These are phyloP conservation scores for Rosa hybrid DNA, from an alignment of 331 rosid species.

Conservation along the genomic window DNA sequence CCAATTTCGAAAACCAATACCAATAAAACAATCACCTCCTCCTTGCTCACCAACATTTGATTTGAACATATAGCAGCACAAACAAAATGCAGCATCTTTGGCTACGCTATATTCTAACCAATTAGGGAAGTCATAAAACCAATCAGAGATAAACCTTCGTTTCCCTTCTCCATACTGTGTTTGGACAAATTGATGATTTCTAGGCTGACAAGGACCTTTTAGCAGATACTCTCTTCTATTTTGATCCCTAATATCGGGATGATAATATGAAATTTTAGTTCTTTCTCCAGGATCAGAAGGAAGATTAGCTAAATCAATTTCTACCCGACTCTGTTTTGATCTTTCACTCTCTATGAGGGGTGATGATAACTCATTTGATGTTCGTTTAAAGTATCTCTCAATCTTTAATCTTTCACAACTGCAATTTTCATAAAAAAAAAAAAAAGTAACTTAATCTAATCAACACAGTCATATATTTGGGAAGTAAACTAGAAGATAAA, in stretches of 20 bases:
- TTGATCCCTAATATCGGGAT: not conserved
- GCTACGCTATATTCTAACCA: not conserved
- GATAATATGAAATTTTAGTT: too few species aligned
- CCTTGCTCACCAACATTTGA: not conserved
- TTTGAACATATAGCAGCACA: not conserved
- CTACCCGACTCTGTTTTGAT: too few species aligned
- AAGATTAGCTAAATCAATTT: too few species aligned
- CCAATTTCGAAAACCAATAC: not conserved
- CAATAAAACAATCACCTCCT: not conserved
- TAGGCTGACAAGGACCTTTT: slow-evolving; percentile 17
- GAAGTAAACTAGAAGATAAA: too few species aligned
- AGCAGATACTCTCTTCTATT: slow-evolving; percentile 8
- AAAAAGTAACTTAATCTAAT: too few species aligned
- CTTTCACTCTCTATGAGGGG: too few species aligned
- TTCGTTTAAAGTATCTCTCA: too few species aligned
- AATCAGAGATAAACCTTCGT: not conserved
- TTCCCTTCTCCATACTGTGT: not conserved
- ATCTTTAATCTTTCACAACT: too few species aligned
- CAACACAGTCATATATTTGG: too few species aligned
- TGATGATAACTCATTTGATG: too few species aligned
- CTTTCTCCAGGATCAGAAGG: too few species aligned
- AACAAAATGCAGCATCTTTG: not conserved
- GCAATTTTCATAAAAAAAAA: too few species aligned
- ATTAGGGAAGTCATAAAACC: not conserved
- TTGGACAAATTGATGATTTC: not conserved